Base-by-base conservation (phyloP, 2,329 filamentous ascomycete species). In the Dothideomycetidae sp. region DNA sequence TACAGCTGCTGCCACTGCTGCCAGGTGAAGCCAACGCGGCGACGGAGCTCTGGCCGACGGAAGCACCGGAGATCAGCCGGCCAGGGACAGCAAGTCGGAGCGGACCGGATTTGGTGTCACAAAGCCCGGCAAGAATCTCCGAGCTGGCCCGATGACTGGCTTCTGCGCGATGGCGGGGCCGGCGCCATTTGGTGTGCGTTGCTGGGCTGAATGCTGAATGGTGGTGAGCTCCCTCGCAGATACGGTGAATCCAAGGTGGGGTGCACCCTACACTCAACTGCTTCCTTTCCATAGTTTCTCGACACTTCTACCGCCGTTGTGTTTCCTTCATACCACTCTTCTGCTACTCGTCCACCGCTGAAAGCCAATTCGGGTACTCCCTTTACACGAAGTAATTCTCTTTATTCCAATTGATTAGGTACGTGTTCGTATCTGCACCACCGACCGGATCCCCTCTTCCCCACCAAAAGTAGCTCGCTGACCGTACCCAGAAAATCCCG, bases 1-100 rank as follows among this genome's bases (percentile, higher is more conserved):
- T 38, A 21, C 26, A 32, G 5, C 36, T 36, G 10, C 46, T 48
- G 16, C 47, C 45, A n/a, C n/a, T n/a, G n/a, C n/a, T n/a, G n/a
- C n/a, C 21, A 26, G 21, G 21, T 26, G 21, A 26, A 26, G 21
- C 21, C 21, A 26, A 7, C 21, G n/a, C 7, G 21, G 7, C 21
- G n/a, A 26, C 21, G n/a, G 21, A 26, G 21, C 21, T 26, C 21
- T n/a, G 21, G n/a, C 7, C 21, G 7, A 7, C 21, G 21, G 7
- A n/a, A 26, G 21, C 21, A n/a, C 21, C 21, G 21, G n/a, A 26
- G 21, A 26, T 26, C 21, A 26, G 21, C 21, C 21, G 21, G 21
- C 21, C n/a, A 26, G 7, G n/a, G n/a, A n/a, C 7, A n/a, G 21
- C n/a, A 26, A n/a, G 21, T 7, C 21, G 21, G 21, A 26, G n/a